Evolutionary conservation across 139 green algal species (phyloP).

Genomic region (Coelastrella sp.): DNA sequence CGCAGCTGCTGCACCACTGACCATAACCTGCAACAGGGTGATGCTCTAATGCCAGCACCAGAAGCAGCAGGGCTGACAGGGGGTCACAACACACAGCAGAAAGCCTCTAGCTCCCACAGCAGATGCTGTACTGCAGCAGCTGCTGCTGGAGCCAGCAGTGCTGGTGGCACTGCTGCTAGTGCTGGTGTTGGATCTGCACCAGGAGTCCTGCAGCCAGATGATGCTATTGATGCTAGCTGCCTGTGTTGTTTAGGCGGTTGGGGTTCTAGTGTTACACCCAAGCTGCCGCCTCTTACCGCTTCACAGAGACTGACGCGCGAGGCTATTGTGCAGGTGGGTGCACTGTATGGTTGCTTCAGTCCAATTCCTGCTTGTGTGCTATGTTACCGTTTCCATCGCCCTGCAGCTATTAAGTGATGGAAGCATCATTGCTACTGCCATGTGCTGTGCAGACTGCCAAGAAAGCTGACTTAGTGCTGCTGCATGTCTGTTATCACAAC

Average conservation of each 20-base stretch:
- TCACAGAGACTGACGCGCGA: conserved; percentile 48
- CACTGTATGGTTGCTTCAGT: too few relatives aligned
- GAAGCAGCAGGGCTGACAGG: too few relatives aligned
- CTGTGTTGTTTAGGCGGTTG: conserved; percentile 11
- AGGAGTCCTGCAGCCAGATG: background rate
- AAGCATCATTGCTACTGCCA: too few relatives aligned
- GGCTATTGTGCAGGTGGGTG: conserved; percentile 45
- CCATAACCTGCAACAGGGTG: background rate
- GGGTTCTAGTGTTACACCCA: conserved; percentile 1
- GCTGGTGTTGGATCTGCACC: background rate
- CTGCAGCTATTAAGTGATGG: background rate
- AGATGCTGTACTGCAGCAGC: background rate
- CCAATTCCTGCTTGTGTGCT: background rate
- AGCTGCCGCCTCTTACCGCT: conserved; percentile 32
- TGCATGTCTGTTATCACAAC: too few relatives aligned
- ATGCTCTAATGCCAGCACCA: too few relatives aligned
- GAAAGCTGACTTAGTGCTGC: too few relatives aligned
- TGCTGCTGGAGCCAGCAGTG: background rate
- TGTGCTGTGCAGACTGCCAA: too few relatives aligned
- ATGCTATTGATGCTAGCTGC: conserved; percentile 18
- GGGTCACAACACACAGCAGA: too few relatives aligned
- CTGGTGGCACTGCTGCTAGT: background rate
- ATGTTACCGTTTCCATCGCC: background rate
- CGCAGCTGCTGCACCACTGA: conserved; percentile 8
- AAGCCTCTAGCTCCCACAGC: too few relatives aligned